A percentile compares a stretch with the other conserved stretches of the same genome.
Evolutionary conservation across 495 filamentous ascomycete species (phyloP).

Genomic region (Thozetella sp.): DNA sequence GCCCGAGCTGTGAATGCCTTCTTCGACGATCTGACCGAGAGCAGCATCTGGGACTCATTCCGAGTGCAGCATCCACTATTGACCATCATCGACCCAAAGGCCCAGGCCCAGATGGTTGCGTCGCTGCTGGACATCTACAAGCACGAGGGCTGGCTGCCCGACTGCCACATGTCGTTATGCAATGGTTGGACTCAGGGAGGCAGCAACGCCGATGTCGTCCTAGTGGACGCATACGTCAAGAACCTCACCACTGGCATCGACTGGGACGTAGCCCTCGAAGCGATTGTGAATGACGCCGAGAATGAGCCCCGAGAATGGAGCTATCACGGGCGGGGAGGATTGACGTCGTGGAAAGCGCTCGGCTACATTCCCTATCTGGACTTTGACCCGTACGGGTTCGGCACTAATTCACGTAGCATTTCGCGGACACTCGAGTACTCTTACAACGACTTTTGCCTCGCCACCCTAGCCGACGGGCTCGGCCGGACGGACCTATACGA

Average conservation of each 20-base stretch:
- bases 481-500: slow-evolving; percentile 56
- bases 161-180: slow-evolving; percentile 65
- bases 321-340: slow-evolving; percentile 68
- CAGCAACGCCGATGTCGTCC: slow-evolving; percentile 74
- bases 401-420: slow-evolving; percentile 70
- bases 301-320: slow-evolving; percentile 73
- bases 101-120: slow-evolving; percentile 67
- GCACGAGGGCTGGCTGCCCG: slow-evolving; percentile 69
- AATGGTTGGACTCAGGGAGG: slow-evolving; percentile 80
- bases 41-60: slow-evolving; percentile 70
- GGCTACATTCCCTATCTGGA: slow-evolving; percentile 72
- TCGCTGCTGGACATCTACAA: slow-evolving; percentile 74
- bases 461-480: slow-evolving; percentile 61
- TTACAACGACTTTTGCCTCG: slow-evolving; percentile 77
- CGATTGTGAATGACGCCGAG: slow-evolving; percentile 78
- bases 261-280: slow-evolving; percentile 71
- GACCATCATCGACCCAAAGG: slow-evolving; percentile 66
- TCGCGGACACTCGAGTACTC: slow-evolving; percentile 77
- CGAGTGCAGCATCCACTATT: slow-evolving; percentile 71
- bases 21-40: too few species aligned
- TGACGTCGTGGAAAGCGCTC: slow-evolving; percentile 67
- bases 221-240: slow-evolving; percentile 73
- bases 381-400: slow-evolving; percentile 66
- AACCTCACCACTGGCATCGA: slow-evolving; percentile 64
- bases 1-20: not conserved